These are phyloP conservation scores for Hypsizygus ulmarius DNA, from an alignment of 1,284 basidiomycete species.

Conservation along the genomic window DNA sequence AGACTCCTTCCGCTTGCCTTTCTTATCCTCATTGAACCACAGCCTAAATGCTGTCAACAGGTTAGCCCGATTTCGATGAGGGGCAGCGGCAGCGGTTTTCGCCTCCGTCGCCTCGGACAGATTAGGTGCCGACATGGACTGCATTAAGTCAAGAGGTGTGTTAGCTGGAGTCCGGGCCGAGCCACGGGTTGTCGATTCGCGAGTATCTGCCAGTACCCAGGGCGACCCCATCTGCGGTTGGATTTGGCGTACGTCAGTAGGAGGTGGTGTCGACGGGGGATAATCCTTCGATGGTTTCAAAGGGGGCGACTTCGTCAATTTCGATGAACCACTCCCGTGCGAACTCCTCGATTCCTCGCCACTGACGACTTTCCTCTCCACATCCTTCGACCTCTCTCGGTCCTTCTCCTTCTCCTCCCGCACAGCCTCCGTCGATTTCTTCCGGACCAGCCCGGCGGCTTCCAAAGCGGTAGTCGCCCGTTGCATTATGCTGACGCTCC, in stretches of 20 bases:
- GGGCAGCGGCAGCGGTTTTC: constrained; percentile 20
- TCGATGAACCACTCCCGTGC: constrained; percentile 58
- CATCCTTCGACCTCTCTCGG: constrained; percentile 35
- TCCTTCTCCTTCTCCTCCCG: constrained; percentile 54
- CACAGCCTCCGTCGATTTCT: constrained; percentile 74
- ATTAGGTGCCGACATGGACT: constrained; percentile 53
- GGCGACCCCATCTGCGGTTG: constrained; percentile 57
- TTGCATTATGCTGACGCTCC: constrained; percentile 92
- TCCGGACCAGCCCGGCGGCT: constrained; percentile 74
- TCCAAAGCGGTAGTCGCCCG: constrained; percentile 87
- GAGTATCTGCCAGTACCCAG: constrained; percentile 61
- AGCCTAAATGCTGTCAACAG: constrained; percentile 68
- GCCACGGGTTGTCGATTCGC: constrained; percentile 31
- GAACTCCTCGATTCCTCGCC: constrained; percentile 62
- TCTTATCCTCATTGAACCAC: constrained; percentile 80
- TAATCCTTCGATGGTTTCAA: constrained; percentile 52
- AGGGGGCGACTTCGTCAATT: constrained; percentile 68
- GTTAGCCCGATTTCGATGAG: constrained; percentile 61
- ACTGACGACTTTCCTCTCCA: constrained; percentile 39
- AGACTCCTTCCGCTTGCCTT: constrained; percentile 66
- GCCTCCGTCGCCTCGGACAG: constrained; percentile 34
- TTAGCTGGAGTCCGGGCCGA: constrained; percentile 47
- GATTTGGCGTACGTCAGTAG: constrained; percentile 40
- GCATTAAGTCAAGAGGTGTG: constrained; percentile 47
- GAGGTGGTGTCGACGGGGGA: constrained; percentile 50